Percentiles rank a stretch among this genome's conserved stretches.
Conservation (phyloP, 2,329 filamentous ascomycete genomes). For the Hansfordia pulvinata region DNA sequence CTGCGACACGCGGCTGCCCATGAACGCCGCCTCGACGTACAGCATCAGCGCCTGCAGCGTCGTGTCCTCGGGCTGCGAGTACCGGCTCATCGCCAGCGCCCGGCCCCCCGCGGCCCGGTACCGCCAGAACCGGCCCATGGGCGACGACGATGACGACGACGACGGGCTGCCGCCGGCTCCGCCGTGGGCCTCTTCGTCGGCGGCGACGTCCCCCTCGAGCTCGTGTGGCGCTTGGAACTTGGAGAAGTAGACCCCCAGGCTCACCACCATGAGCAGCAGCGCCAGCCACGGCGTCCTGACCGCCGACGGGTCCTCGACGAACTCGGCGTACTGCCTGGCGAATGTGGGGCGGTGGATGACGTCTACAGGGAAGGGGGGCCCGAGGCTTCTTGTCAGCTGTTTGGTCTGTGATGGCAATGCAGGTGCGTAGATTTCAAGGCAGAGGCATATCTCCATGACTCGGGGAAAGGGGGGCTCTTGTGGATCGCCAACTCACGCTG, state of each 20-base stretch:
- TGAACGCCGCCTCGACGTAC: conserved; percentile 38
- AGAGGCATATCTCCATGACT: conserved; percentile 2
- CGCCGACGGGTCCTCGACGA: conserved; percentile 28
- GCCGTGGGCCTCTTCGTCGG: no score
- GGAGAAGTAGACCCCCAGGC: conserved; percentile 29
- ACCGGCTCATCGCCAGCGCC: conserved; percentile 35
- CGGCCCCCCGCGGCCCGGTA: conserved; percentile 37
- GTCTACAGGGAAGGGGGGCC: conserved; percentile 24
- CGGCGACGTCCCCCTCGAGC: conserved; percentile 23
- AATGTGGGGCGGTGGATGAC: conserved; percentile 40
- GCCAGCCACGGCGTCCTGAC: conserved; percentile 33
- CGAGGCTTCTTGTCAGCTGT: no score
- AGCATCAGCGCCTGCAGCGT: conserved; percentile 37
- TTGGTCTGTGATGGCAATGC: no score
- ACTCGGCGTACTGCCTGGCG: conserved; percentile 32
- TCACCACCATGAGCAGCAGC: conserved; percentile 33
- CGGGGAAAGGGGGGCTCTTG: background rate
- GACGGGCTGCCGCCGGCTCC: no score
- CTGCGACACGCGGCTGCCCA: conserved; percentile 34
- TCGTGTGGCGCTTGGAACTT: conserved; percentile 29
- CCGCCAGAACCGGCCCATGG: conserved; percentile 29
- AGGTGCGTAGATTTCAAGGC: no score
- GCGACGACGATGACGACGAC: no score
- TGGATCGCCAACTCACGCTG: conserved; percentile 23
- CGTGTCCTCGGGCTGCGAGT: conserved; percentile 30